These are phyloP conservation scores for Zygosaccharomyces pseudobailii DNA, from an alignment of 1,139 yeast species.

Conservation along the genomic window DNA sequence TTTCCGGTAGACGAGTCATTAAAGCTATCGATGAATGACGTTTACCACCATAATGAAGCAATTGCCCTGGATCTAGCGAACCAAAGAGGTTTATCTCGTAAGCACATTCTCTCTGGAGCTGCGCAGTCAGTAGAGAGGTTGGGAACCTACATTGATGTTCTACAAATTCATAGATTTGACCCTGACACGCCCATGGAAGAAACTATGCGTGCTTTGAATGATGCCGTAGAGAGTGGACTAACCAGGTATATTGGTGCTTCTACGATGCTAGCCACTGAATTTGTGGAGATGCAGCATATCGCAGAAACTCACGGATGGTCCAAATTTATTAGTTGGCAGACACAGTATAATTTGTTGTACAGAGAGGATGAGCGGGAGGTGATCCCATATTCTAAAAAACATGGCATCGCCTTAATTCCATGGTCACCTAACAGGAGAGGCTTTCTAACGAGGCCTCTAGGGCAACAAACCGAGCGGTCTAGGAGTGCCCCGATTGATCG, in stretches of 20 bases:
- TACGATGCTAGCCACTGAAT: conserved; percentile 43
- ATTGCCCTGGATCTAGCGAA: conserved; percentile 26
- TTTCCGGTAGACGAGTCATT: conserved; percentile 26
- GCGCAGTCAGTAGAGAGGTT: conserved; percentile 40
- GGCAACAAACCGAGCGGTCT: conserved; percentile 16
- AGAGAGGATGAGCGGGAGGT: conserved; percentile 51
- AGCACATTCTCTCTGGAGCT: conserved; percentile 46
- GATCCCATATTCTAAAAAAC: conserved; percentile 39
- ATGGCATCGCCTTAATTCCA: conserved; percentile 44
- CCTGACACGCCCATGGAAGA: conserved; percentile 40
- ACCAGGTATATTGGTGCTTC: conserved; percentile 49
- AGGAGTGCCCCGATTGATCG: conserved; percentile 15
- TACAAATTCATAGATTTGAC: conserved; percentile 47
- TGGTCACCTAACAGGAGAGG: conserved; percentile 53
- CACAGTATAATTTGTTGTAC: conserved; percentile 45
- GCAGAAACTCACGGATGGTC: conserved; percentile 45
- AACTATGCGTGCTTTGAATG: conserved; percentile 46
- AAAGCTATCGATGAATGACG: conserved; percentile 1
- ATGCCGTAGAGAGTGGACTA: conserved; percentile 41
- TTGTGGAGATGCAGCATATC: conserved; percentile 42
- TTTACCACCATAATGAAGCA: conserved; percentile 9
- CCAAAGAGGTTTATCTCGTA: conserved; percentile 41
- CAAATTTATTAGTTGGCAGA: conserved; percentile 48
- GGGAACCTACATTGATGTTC: conserved; percentile 48
- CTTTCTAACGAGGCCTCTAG: conserved; percentile 41